Percentiles rank a stretch among this genome's conserved stretches.
These are phyloP conservation scores for Solanum hybrid DNA, from an alignment of 305 asterid species.

Conservation along the genomic window DNA sequence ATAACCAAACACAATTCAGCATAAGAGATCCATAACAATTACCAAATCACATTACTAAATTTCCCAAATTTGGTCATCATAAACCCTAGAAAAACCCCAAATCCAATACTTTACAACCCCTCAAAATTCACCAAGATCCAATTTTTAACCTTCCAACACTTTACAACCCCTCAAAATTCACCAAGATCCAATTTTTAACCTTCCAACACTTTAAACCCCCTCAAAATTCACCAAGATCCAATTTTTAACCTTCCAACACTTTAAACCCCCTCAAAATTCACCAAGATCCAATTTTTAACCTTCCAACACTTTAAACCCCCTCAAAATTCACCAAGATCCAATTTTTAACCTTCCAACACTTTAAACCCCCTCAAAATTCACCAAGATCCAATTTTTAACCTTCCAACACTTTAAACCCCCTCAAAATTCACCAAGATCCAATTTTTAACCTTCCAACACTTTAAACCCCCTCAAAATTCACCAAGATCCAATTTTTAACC, in stretches of 20 bases:
- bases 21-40: background rate
- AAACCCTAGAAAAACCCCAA: background rate
- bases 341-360: too few relatives aligned
- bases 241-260: background rate
- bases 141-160: background rate
- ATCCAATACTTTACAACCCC: background rate
- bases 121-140: background rate
- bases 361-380: too few relatives aligned
- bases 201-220: background rate
- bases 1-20: background rate
- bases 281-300: too few relatives aligned
- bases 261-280: too few relatives aligned
- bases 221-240: background rate
- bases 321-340: too few relatives aligned
- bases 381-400: too few relatives aligned
- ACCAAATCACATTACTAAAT: background rate
- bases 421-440: too few relatives aligned
- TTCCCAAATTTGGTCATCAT: background rate
- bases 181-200: conserved; percentile 12
- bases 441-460: too few relatives aligned
- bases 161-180: conserved; percentile 1
- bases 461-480: too few relatives aligned
- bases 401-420: too few relatives aligned
- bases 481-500: too few relatives aligned
- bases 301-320: too few relatives aligned